Base-by-base conservation (phyloP, 2,329 filamentous ascomycete species). In the Pseudonectria foliicola region DNA sequence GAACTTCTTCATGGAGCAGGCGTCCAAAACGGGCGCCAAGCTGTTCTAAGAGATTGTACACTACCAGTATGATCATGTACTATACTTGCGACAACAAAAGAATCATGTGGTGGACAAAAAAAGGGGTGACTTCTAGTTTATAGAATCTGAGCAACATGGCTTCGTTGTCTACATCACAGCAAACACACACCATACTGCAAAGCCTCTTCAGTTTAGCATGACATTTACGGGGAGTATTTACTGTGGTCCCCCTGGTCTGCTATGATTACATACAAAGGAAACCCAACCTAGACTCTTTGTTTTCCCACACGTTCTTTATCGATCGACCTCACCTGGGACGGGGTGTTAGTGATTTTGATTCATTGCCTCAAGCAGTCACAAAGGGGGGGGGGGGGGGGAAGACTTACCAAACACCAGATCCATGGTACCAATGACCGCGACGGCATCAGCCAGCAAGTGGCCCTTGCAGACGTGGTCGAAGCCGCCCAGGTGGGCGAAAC, bases 401-500 rank as follows among this genome's bases (percentile, higher is more conserved):
- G 32, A 64, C 75, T 72, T 71, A 78, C 87, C 87, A 62, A 92
- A 90, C 71, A 90, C 85, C 60, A 92, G 66, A 76, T 88, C 84
- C 83, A 89, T 88, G 34, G 84, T 84, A 60, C 80, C 84, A 52
- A 96, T 96, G 40, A 96, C 89, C 31, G 92, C 93, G 32, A 98
- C 92, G 16, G 90, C 92, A 64, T 98, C 92, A 42, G 93, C 92
- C 53, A 98, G 68, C 64, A 98, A 67, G 68, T 98, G 93, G 23
- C 92, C 92, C 66, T 85, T 83, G 46, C 81, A 81, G 37, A 98
- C 75, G 58, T 96, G 90, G 62, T 98, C 92, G 62, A 98, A 95
- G 48, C 87, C 90, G 55, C 77, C 78, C 63, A 98, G 67, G 67
- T 98, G 93, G 45, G 92, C 92, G 57, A 98, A 98, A 43, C 92